phyloP scores from a whole-genome alignment of 75 land plant species.

The Sequoiadendron giganteum region DNA sequence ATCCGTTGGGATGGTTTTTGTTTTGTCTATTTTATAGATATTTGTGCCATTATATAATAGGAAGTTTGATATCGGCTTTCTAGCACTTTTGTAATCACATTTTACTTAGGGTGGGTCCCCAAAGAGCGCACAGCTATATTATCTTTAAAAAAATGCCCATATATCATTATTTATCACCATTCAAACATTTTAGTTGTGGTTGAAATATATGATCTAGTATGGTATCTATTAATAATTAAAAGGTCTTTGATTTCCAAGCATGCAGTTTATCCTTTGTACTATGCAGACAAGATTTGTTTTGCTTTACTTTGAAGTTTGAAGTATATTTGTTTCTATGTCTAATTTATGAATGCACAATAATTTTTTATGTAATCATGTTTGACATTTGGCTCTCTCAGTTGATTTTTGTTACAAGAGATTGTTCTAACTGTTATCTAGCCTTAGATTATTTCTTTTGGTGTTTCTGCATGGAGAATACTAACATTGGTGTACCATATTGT shows the following conservation, averaged over 20 bases:
- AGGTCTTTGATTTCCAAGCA: background rate
- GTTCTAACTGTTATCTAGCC: background rate
- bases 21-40: no score
- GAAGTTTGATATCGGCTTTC: no score
- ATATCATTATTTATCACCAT: background rate
- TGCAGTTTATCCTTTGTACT: background rate
- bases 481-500: background rate
- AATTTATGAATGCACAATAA: background rate
- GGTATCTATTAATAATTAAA: background rate
- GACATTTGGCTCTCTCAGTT: background rate
- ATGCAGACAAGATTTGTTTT: background rate
- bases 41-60: no score
- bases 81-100: no score
- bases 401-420: background rate
- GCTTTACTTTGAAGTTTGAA: background rate
- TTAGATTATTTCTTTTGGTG: background rate
- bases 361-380: background rate
- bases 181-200: background rate
- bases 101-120: no score
- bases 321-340: background rate
- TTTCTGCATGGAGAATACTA: background rate
- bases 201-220: background rate
- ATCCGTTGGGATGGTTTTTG: no score
- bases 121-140: no score
- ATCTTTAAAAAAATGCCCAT: no score